Percentiles rank a stretch among this genome's conserved stretches.
phyloP scores from a whole-genome alignment of 176 grass and related monocot genomes.

The Bolboschoenus planiculmis region DNA sequence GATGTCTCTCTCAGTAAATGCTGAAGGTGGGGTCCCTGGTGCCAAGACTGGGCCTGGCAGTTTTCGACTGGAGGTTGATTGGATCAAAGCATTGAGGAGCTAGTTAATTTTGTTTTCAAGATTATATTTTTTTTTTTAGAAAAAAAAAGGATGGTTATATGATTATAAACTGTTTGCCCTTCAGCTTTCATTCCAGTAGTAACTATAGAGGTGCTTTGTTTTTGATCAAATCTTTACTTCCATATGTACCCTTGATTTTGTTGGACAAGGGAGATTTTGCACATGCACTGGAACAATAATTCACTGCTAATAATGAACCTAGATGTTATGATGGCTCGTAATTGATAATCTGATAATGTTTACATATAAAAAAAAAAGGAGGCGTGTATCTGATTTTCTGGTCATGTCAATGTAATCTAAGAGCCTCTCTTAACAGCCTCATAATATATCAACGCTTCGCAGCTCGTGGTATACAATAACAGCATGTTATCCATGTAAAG shows the following conservation, averaged over 20 bases:
- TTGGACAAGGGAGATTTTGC: background rate
- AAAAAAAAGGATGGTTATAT: background rate
- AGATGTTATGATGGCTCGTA: background rate
- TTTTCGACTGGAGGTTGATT: conserved; percentile 77
- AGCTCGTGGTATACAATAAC: too few species aligned
- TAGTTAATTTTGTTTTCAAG: conserved; percentile 7
- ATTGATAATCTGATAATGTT: background rate
- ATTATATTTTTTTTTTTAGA: background rate
- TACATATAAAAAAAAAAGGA: background rate
- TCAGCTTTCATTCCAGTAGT: background rate
- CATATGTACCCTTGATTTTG: background rate
- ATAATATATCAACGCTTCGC: too few species aligned
- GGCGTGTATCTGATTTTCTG: background rate
- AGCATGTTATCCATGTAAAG: too few species aligned
- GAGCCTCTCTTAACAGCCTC: too few species aligned
- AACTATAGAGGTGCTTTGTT: background rate
- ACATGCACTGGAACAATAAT: background rate
- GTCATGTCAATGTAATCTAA: background rate
- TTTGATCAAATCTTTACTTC: background rate
- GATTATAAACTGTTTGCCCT: background rate
- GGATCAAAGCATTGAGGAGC: conserved; percentile 81
- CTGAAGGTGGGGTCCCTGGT: conserved; percentile 69
- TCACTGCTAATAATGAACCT: background rate
- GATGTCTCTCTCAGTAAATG: conserved; percentile 84
- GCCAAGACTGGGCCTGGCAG: conserved; percentile 65